These are phyloP conservation scores for Aspergillus fructus DNA, from an alignment of 2,329 filamentous ascomycete genomes.

Conservation along the genomic window DNA sequence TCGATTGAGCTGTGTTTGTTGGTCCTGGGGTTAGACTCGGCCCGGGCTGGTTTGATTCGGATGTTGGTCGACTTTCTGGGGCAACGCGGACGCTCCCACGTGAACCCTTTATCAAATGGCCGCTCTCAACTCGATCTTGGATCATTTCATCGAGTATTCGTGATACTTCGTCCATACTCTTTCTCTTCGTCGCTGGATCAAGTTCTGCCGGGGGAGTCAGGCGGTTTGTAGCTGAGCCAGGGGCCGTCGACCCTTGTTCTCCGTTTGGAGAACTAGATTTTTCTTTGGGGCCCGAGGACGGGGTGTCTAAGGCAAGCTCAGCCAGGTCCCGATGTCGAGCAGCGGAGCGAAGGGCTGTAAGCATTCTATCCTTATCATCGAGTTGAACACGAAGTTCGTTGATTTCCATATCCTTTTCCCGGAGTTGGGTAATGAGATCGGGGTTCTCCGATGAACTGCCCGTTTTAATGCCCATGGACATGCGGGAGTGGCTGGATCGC, in stretches of 20 bases:
- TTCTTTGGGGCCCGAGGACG: constrained; percentile 31
- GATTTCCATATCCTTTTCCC: constrained; percentile 91
- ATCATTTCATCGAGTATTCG: constrained; percentile 96
- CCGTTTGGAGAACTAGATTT: constrained; percentile 28
- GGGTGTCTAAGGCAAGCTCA: constrained; percentile 52
- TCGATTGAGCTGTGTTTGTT: neutral
- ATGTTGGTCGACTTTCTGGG: constrained; percentile 38
- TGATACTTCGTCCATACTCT: constrained; percentile 88
- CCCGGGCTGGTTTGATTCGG: constrained; percentile 26
- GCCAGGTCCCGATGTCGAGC: constrained; percentile 82
- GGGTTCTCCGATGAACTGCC: constrained; percentile 75
- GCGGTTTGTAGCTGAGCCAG: constrained; percentile 28
- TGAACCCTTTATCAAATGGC: constrained; percentile 65
- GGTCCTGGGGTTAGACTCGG: constrained; percentile 27
- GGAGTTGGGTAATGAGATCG: constrained; percentile 68
- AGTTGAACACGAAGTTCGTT: constrained; percentile 82
- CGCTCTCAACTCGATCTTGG: constrained; percentile 77
- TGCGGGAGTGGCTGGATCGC: constrained; percentile 82
- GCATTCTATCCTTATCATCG: constrained; percentile 94
- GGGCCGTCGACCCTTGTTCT: constrained; percentile 27
- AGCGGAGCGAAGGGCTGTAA: constrained; percentile 79
- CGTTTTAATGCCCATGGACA: constrained; percentile 70
- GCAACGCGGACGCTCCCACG: constrained; percentile 67
- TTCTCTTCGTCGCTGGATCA: constrained; percentile 48
- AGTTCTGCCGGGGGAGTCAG: constrained; percentile 31